phyloP scores from a whole-genome alignment of 768 basidiomycete species.

The Cystobasidium onofrii region DNA sequence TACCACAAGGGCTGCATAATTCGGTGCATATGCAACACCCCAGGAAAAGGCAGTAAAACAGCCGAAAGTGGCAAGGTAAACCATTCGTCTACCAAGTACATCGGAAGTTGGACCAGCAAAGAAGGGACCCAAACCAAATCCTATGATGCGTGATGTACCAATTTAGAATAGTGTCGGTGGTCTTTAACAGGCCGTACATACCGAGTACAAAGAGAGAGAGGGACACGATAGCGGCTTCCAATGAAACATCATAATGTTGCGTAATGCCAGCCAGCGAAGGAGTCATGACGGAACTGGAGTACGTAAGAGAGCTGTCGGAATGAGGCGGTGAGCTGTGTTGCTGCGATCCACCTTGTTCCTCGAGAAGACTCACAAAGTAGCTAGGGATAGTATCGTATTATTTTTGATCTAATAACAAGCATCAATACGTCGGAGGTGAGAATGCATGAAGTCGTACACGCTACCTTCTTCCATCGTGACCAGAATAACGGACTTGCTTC shows the following conservation, averaged over 20 bases:
- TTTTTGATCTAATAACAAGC: slow-evolving; percentile 1
- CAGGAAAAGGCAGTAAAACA: slow-evolving; percentile 45
- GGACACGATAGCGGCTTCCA: slow-evolving; percentile 32
- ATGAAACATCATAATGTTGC: slow-evolving; percentile 13
- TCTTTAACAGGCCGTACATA: not conserved
- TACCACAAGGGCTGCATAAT: slow-evolving; percentile 46
- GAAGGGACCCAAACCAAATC: slow-evolving; percentile 44
- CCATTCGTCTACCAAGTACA: slow-evolving; percentile 45
- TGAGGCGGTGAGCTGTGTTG: not conserved
- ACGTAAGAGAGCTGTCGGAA: slow-evolving; percentile 30
- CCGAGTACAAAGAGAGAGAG: slow-evolving; percentile 37
- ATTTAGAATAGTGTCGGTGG: not conserved
- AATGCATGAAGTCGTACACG: no score
- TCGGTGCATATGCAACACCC: slow-evolving; percentile 47
- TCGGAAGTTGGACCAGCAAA: slow-evolving; percentile 46
- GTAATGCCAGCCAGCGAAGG: slow-evolving; percentile 9
- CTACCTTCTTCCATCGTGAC: slow-evolving; percentile 29
- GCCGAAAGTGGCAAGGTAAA: slow-evolving; percentile 46
- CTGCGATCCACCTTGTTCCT: not conserved
- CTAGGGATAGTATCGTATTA: not conserved
- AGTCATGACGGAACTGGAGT: not conserved
- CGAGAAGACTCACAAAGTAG: slow-evolving; percentile 31
- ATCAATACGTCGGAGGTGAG: not conserved
- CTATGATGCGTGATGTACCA: not conserved
- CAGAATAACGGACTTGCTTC: slow-evolving; percentile 15